These are phyloP conservation scores for Mycena pura DNA, from an alignment of 768 basidiomycete species.

Conservation along the genomic window DNA sequence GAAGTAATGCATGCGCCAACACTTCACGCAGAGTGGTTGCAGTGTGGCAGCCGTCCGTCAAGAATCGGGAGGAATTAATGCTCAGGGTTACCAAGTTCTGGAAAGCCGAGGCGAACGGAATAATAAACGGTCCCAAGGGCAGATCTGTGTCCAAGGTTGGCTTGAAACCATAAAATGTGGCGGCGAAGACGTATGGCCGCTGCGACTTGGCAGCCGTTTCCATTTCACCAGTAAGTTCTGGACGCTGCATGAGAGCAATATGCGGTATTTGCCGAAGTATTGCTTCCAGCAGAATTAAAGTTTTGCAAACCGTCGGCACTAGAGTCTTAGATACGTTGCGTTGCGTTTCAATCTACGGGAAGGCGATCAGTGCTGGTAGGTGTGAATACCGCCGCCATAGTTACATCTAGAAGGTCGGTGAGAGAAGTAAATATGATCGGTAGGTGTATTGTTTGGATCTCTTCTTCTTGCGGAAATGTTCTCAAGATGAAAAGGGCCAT, in stretches of 20 bases:
- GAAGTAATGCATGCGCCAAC: constrained; percentile 55
- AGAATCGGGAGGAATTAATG: constrained; percentile 47
- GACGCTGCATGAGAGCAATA: constrained; percentile 56
- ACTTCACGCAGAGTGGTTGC: constrained; percentile 51
- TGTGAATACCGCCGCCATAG: constrained; percentile 5
- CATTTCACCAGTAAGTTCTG: constrained; percentile 48
- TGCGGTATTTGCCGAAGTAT: constrained; percentile 59
- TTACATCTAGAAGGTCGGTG: constrained; percentile 68
- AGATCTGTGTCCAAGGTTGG: constrained; percentile 27
- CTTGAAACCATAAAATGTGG: constrained; percentile 64
- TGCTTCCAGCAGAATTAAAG: constrained; percentile 58
- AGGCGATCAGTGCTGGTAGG: constrained; percentile 2
- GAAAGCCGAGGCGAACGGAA: constrained; percentile 66
- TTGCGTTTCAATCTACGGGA: constrained; percentile 44
- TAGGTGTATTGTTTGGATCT: constrained; percentile 79
- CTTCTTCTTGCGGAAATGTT: constrained; percentile 88
- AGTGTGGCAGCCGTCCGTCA: constrained; percentile 41
- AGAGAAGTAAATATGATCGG: constrained; percentile 79
- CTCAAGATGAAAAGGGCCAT: constrained; percentile 77
- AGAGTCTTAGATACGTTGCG: constrained; percentile 42
- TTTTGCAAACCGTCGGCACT: constrained; percentile 46
- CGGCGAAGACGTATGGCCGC: constrained; percentile 62
- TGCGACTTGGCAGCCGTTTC: constrained; percentile 38
- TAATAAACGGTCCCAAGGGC: constrained; percentile 34
- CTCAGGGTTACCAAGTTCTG: constrained; percentile 60